Conservation (phyloP, 495 filamentous ascomycete genomes). For the Penicillium pancosmium region DNA sequence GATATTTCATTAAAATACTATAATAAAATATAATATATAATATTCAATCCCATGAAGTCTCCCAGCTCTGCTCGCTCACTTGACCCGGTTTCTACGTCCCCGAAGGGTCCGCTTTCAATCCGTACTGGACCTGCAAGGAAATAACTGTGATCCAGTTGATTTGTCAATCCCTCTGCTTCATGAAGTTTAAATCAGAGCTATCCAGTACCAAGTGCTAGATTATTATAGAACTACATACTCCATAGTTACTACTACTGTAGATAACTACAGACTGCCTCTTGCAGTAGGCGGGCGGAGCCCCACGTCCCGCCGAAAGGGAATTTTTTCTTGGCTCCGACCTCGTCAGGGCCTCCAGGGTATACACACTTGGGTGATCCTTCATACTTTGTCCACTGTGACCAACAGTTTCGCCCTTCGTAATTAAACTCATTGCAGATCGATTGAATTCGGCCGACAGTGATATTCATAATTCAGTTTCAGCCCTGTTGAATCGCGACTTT, state of each 20-base stretch:
- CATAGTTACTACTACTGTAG: background rate
- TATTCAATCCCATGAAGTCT: background rate
- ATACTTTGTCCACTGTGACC: background rate
- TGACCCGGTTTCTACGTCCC: too few relatives aligned
- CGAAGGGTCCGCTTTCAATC: background rate
- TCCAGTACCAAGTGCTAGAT: background rate
- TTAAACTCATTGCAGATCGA: background rate
- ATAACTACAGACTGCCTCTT: background rate
- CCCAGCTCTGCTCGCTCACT: background rate
- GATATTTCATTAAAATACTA: background rate
- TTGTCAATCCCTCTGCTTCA: background rate
- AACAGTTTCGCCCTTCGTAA: background rate
- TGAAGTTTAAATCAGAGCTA: background rate
- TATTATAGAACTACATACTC: background rate
- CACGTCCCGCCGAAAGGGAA: slow-evolving; percentile 15
- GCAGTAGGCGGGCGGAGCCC: slow-evolving; percentile 9
- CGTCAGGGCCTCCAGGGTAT: slow-evolving; percentile 13
- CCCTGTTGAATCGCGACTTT: too few relatives aligned
- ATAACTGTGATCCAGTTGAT: background rate
- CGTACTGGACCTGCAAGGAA: slow-evolving; percentile 1
- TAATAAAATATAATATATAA: background rate
- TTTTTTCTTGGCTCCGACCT: slow-evolving; percentile 18
- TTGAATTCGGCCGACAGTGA: background rate
- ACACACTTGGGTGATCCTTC: slow-evolving; percentile 1
- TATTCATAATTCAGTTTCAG: too few relatives aligned